Percentiles rank a stretch among this genome's conserved stretches.
Evolutionary conservation across 1,284 basidiomycete genomes (phyloP).

Genomic region (Austropuccinia psidii): DNA sequence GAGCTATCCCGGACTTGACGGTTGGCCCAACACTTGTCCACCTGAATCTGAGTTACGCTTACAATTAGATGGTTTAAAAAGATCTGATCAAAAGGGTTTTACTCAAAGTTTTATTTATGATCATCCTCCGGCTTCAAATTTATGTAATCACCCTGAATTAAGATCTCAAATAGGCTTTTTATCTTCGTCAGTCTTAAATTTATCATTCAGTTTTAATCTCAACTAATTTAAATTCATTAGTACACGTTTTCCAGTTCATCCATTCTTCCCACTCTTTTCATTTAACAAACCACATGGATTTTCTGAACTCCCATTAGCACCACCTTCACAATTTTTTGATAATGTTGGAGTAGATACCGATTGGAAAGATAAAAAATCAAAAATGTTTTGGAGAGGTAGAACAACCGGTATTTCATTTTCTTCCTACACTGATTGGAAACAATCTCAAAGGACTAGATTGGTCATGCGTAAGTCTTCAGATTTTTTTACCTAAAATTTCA

Average conservation of each 20-base stretch:
- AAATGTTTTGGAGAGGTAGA: conserved; percentile 50
- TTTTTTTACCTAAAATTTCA: background rate
- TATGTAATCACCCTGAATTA: conserved; percentile 25
- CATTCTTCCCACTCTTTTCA: conserved; percentile 23
- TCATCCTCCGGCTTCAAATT: conserved; percentile 8
- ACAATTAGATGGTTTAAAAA: conserved; percentile 18
- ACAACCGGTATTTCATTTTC: conserved; percentile 21
- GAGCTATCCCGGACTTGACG: conserved; percentile 3
- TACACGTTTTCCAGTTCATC: conserved; percentile 23
- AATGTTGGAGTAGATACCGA: conserved; percentile 47
- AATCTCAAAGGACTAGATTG: conserved; percentile 8
- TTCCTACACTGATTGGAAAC: conserved; percentile 9
- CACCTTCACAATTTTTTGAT: background rate
- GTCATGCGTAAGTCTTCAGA: conserved; percentile 13
- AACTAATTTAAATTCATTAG: background rate
- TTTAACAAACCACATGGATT: conserved; percentile 27
- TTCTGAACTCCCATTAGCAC: conserved; percentile 18
- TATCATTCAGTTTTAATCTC: background rate
- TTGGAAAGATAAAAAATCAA: conserved; percentile 50
- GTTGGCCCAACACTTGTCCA: conserved; percentile 26
- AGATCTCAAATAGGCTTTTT: conserved; percentile 19
- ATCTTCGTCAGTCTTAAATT: background rate
- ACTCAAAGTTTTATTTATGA: conserved; percentile 26
- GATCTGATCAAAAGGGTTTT: background rate
- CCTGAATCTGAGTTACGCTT: conserved; percentile 10